phyloP scores from a whole-genome alignment of 2,329 filamentous ascomycete genomes.

The Cercospora janseana region DNA sequence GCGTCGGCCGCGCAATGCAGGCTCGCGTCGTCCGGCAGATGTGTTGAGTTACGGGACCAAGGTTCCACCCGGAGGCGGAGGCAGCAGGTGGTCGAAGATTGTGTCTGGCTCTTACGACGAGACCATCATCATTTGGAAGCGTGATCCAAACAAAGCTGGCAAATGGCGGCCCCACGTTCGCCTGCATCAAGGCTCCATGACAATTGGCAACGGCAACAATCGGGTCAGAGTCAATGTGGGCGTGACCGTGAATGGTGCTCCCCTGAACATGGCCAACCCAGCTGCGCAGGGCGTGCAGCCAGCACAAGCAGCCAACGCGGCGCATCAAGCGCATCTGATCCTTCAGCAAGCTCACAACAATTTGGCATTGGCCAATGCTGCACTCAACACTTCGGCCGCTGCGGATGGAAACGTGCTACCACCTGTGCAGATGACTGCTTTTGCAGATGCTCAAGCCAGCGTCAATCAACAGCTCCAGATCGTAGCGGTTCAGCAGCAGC shows the following conservation, averaged over 20 bases:
- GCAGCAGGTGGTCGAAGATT: constrained; percentile 86
- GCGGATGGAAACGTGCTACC: constrained; percentile 12
- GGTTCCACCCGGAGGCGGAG: constrained; percentile 85
- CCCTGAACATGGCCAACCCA: constrained; percentile 17
- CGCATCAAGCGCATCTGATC: constrained; percentile 20
- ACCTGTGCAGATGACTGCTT: constrained; percentile 20
- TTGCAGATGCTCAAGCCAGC: constrained; percentile 21
- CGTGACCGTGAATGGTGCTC: constrained; percentile 8
- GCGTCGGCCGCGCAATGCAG: constrained; percentile 57
- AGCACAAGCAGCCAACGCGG: constrained; percentile 16
- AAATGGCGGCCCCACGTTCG: constrained; percentile 78
- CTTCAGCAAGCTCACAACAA: constrained; percentile 25
- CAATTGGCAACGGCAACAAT: constrained; percentile 7
- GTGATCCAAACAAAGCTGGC: constrained; percentile 67
- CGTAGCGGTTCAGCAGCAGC: constrained; percentile 19
- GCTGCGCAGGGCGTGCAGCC: constrained; percentile 8
- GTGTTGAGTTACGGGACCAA: constrained; percentile 80
- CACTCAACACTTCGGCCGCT: constrained; percentile 16
- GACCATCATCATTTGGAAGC: constrained; percentile 89
- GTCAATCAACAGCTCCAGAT: constrained; percentile 22
- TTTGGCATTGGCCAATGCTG: constrained; percentile 22
- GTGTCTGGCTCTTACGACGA: constrained; percentile 97
- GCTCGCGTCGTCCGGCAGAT: constrained; percentile 71
- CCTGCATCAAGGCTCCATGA: constrained; percentile 33
- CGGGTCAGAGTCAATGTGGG: constrained; percentile 10